Evolutionary conservation across 257 asterid species (phyloP).

Genomic region (Nicotiana obtusifolia): DNA sequence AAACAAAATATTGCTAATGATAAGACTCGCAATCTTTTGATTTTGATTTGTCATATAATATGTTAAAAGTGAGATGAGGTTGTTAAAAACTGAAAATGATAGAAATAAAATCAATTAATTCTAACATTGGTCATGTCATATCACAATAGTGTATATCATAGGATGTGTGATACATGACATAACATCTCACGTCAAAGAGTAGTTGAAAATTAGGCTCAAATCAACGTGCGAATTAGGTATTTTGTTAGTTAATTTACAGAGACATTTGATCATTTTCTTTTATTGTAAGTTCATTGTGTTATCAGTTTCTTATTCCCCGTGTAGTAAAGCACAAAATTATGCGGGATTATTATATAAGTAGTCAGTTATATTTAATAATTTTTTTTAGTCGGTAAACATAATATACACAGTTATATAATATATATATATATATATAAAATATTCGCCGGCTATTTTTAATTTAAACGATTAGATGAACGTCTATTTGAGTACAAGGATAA

Average conservation of each 20-base stretch:
- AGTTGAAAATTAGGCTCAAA: not conserved
- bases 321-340: not conserved
- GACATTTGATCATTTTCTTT: not conserved
- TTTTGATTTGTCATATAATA: not conserved
- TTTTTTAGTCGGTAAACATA: no score
- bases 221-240: not conserved
- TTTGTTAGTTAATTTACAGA: not conserved
- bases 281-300: not conserved
- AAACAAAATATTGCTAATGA: not conserved
- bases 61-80: not conserved
- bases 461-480: accelerated
- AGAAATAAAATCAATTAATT: not conserved
- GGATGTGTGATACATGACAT: not conserved
- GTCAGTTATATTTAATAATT: no score
- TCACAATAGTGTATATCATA: not conserved
- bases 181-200: not conserved
- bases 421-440: no score
- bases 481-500: not conserved
- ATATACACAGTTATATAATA: no score
- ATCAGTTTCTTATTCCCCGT: not conserved
- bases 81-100: not conserved
- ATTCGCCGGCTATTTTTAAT: no score
- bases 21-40: not conserved
- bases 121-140: not conserved
- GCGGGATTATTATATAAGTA: no score